Base-by-base conservation (phyloP, 257 asterid genomes). In the Buddleja alternifolia region DNA sequence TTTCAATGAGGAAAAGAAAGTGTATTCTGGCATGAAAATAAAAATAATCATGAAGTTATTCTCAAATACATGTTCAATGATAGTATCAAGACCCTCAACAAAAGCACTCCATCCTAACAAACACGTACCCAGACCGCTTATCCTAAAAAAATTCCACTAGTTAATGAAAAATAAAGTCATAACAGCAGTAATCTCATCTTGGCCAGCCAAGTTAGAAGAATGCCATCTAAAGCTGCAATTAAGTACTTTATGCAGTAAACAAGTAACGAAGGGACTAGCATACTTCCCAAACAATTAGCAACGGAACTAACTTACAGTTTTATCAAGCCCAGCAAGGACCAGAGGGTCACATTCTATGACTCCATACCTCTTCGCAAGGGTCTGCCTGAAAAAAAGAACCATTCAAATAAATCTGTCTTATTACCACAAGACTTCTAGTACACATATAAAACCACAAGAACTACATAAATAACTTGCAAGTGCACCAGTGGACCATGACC, bases 271-370 rank as follows among this genome's bases (percentile, higher is more conserved):
- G 60, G 29, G 45, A 24, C 16, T 62, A 42, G 75, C 36, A 63
- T 29, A 29, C 34, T 29, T 29, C 34, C 34, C 34, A 29, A 29
- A 29, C 34, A 29, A 29, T 1, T 1, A 29, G 34, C 2, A 29
- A 29, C 34, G 16, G 63, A 74, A 65, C 10, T 19, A 53, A 84
- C 98, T 84, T 85, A 90, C 98, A 75, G 89, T 80, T 85, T 82
- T 84, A 60, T 93, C 97, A 29, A 90, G 85, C 67, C 97, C 97
- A 41, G 66, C 84, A 74, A 85, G 83, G 68, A 93, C 94, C 69
- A 88, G 72, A 19, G 97, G 96, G 74, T 93, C 96, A 79, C 97
- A 93, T 80, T 88, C 97, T 75, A 93, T 93, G 53, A 87, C 95
- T 36, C 98, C 98, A 76, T 85, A 93, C 80, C 75, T 87, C 81